phyloP scores from a whole-genome alignment of 75 land plant species.

The Adiantum capillusveneris region DNA sequence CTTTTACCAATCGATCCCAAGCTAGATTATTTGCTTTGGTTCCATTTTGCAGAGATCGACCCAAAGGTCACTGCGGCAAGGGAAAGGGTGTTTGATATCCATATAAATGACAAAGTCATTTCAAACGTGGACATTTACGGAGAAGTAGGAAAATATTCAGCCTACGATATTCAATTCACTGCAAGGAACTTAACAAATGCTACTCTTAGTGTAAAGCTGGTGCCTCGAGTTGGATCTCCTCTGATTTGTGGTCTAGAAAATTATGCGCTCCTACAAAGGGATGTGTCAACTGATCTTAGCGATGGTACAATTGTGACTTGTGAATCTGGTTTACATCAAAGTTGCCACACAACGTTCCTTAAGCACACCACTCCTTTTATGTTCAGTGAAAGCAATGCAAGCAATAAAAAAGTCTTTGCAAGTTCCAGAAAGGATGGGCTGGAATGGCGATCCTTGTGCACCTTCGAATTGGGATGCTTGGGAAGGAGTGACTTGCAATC shows the following conservation, averaged over 20 bases:
- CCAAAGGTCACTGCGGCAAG: conserved; percentile 45
- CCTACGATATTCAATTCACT: conserved; percentile 46
- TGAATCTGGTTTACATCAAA: neutral
- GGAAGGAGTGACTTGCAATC: conserved; percentile 89
- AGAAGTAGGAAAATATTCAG: conserved; percentile 61
- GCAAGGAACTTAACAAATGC: conserved; percentile 58
- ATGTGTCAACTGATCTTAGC: conserved; percentile 48
- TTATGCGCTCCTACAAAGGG: conserved; percentile 69
- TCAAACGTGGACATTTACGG: conserved; percentile 56
- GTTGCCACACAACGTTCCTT: neutral
- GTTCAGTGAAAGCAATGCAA: conserved; percentile 65
- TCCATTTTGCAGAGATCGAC: conserved; percentile 97
- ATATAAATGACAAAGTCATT: conserved; percentile 35
- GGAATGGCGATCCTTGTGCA: conserved; percentile 99
- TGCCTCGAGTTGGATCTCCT: conserved; percentile 54
- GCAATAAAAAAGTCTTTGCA: conserved; percentile 73
- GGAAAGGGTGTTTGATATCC: conserved; percentile 75
- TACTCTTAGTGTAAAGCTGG: conserved; percentile 44
- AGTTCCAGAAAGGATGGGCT: conserved; percentile 92
- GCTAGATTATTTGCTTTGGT: conserved; percentile 88
- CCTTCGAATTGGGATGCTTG: conserved; percentile 97
- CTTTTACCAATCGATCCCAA: conserved; percentile 60
- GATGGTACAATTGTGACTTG: conserved; percentile 46
- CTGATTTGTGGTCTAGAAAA: conserved; percentile 77
- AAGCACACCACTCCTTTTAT: neutral